Percentiles rank a stretch among this genome's conserved stretches.
Evolutionary conservation across 805 yeast genomes (phyloP).

Genomic region (Saccharomycopsis fodiens): DNA sequence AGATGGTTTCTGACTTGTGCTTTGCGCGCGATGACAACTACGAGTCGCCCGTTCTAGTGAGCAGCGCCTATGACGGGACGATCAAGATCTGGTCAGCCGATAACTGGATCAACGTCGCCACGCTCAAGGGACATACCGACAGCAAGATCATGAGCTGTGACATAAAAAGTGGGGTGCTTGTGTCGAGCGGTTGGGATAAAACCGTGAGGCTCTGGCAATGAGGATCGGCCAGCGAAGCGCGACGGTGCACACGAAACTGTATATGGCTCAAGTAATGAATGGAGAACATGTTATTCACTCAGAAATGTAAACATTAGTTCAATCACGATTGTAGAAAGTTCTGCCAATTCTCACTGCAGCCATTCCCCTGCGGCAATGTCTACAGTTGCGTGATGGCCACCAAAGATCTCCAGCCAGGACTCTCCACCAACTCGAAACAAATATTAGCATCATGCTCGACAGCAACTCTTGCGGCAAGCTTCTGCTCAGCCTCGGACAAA

Average conservation of each 20-base stretch:
- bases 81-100: constrained; percentile 61
- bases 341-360: too few species aligned
- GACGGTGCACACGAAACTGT: too few species aligned
- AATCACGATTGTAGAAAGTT: too few species aligned
- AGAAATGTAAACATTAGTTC: too few species aligned
- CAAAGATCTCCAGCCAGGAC: constrained; percentile 80
- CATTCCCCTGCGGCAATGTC: too few species aligned
- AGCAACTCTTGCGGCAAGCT: constrained; percentile 42
- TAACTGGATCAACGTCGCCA: constrained; percentile 53
- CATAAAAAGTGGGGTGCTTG: constrained; percentile 38
- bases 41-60: constrained; percentile 43
- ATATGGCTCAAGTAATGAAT: too few species aligned
- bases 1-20: constrained; percentile 57
- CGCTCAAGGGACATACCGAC: constrained; percentile 53
- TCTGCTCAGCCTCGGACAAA: constrained; percentile 47
- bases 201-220: constrained; percentile 46
- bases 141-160: constrained; percentile 64
- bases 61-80: constrained; percentile 66
- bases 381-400: too few species aligned
- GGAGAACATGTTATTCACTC: too few species aligned
- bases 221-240: neutral
- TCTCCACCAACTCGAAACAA: constrained; percentile 44
- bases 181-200: constrained; percentile 81
- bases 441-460: constrained; percentile 34
- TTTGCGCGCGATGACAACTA: constrained; percentile 33